Evolutionary conservation across 805 yeast species (phyloP).

Genomic region (Teunomyces atbi): DNA sequence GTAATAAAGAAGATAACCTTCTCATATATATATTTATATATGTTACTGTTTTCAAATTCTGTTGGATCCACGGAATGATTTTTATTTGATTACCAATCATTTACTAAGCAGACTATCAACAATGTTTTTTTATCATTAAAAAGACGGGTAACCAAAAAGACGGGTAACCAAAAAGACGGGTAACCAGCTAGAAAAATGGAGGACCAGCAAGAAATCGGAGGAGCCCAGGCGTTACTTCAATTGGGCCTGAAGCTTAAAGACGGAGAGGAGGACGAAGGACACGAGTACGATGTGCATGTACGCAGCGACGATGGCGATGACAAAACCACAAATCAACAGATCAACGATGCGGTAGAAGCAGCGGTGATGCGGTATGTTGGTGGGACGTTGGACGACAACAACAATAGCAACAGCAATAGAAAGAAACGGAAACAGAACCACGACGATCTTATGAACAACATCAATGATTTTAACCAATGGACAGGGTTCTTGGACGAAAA

Average conservation of each 20-base stretch:
- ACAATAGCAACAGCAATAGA: constrained; percentile 2
- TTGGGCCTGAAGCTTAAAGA: constrained; percentile 33
- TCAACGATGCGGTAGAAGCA: constrained; percentile 64
- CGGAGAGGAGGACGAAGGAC: constrained; percentile 8
- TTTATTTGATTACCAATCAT: too few relatives aligned
- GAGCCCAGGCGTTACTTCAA: constrained; percentile 45
- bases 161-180: neutral
- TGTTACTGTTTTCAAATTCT: too few relatives aligned
- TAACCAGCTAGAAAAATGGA: constrained; percentile 20
- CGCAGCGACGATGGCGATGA: constrained; percentile 12
- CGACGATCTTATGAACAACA: constrained; percentile 38
- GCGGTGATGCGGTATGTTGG: constrained; percentile 76
- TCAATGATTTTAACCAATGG: constrained; percentile 56
- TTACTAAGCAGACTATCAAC: too few relatives aligned
- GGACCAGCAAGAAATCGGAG: constrained; percentile 42
- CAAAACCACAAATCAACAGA: constrained; percentile 36
- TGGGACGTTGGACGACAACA: constrained; percentile 43
- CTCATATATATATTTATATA: too few relatives aligned
- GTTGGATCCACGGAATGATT: too few relatives aligned
- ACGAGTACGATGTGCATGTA: neutral
- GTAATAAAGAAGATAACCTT: too few relatives aligned
- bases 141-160: constrained; percentile 11
- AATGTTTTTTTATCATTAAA: constrained; percentile 10
- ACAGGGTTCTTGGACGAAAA: constrained; percentile 27
- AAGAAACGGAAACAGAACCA: constrained; percentile 23